Evolutionary conservation across 805 yeast genomes (phyloP).

Genomic region (Candida nitratophila): DNA sequence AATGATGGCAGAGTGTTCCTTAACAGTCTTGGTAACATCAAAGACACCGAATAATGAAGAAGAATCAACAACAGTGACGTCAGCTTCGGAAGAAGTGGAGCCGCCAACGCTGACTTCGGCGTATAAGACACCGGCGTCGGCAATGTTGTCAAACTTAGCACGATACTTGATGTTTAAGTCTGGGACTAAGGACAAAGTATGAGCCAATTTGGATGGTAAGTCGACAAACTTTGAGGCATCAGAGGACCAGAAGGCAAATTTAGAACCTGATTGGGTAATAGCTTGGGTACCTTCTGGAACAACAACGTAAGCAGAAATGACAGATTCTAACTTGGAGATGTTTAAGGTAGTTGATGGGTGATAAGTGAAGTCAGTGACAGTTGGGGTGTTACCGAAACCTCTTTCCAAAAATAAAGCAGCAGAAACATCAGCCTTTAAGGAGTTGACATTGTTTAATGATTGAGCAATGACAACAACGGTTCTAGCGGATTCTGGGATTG

Average conservation of each 20-base stretch:
- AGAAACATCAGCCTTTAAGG: conserved; percentile 64
- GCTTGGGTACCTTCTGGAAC: conserved; percentile 10
- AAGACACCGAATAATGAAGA: conserved; percentile 44
- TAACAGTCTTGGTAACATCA: conserved; percentile 57
- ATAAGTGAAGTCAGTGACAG: conserved; percentile 46
- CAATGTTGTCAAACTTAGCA: conserved; percentile 63
- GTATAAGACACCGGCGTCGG: conserved; percentile 70
- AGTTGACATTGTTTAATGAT: conserved; percentile 24
- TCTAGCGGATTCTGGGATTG: conserved; percentile 52
- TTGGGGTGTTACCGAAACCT: conserved; percentile 30
- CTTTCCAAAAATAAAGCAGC: conserved; percentile 56
- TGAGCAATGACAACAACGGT: conserved; percentile 67
- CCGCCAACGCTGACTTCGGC: conserved; percentile 42
- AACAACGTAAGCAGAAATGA: conserved; percentile 36
- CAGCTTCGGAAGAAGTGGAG: conserved; percentile 46
- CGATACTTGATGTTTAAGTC: conserved; percentile 45
- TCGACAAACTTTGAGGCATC: conserved; percentile 53
- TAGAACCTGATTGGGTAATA: conserved; percentile 29
- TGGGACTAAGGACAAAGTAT: conserved; percentile 59
- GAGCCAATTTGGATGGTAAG: conserved; percentile 60
- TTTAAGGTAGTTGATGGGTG: conserved; percentile 51
- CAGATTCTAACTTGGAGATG: conserved; percentile 41
- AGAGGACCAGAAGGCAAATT: conserved; percentile 57
- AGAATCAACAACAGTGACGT: conserved; percentile 59
- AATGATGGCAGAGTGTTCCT: conserved; percentile 49